These are phyloP conservation scores for Colletotrichum scovillei DNA, from an alignment of 2,329 filamentous ascomycete genomes.

Conservation along the genomic window DNA sequence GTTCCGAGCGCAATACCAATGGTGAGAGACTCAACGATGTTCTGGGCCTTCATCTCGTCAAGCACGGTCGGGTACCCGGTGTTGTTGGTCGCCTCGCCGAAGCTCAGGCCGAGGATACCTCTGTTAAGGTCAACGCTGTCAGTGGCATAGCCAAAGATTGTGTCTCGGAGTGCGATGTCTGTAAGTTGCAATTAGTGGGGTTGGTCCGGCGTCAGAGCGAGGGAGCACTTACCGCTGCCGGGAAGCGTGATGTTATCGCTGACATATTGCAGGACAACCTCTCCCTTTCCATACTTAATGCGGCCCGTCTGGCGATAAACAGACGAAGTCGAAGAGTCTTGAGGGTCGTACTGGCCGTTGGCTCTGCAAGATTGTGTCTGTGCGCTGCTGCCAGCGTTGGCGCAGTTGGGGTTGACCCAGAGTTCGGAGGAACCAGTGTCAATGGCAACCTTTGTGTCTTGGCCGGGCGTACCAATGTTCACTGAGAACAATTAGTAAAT, in stretches of 20 bases:
- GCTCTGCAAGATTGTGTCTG: constrained; percentile 50
- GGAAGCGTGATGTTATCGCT: constrained; percentile 44
- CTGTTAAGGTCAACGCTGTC: constrained; percentile 43
- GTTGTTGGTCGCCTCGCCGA: constrained; percentile 42
- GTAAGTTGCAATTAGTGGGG: background rate
- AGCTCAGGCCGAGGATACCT: constrained; percentile 47
- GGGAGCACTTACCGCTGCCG: constrained; percentile 38
- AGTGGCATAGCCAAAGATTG: constrained; percentile 46
- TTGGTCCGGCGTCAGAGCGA: no score
- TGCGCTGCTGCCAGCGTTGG: constrained; percentile 46
- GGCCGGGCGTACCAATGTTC: constrained; percentile 47
- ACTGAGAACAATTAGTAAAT: constrained; percentile 19
- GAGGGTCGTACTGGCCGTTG: constrained; percentile 54
- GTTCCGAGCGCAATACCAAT: constrained; percentile 48
- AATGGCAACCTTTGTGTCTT: constrained; percentile 58
- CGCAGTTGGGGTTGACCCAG: constrained; percentile 65
- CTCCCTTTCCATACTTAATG: constrained; percentile 45
- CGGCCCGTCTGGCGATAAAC: constrained; percentile 32
- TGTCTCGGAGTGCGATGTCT: constrained; percentile 40
- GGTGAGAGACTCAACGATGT: constrained; percentile 42
- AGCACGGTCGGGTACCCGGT: constrained; percentile 44
- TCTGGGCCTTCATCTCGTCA: constrained; percentile 43
- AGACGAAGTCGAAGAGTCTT: constrained; percentile 39
- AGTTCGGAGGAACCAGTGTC: constrained; percentile 66
- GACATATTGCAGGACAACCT: constrained; percentile 43